Conservation (phyloP, 2,329 filamentous ascomycete genomes). For the Penicillium sp. region DNA sequence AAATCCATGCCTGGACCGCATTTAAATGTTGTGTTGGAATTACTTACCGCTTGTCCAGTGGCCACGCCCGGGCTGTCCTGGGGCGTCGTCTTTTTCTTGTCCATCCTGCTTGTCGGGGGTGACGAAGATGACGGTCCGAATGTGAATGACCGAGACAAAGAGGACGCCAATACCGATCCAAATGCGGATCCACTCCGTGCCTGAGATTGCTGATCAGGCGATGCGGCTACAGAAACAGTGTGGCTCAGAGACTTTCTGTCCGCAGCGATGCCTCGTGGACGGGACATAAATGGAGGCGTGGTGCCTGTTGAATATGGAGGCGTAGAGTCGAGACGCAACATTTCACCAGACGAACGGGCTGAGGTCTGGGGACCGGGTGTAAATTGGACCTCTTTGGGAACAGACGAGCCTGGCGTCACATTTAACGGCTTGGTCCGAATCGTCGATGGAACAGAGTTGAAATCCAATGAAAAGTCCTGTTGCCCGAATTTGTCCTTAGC, state of each 20-base stretch:
- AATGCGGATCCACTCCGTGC: slow-evolving; percentile 42
- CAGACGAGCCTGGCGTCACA: slow-evolving; percentile 35
- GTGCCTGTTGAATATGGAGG: slow-evolving; percentile 54
- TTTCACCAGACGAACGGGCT: slow-evolving; percentile 52
- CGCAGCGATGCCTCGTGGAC: slow-evolving; percentile 40
- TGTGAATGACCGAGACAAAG: slow-evolving; percentile 47
- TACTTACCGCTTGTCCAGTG: slow-evolving; percentile 31
- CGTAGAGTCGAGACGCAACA: slow-evolving; percentile 51
- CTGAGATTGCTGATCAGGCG: slow-evolving; percentile 43
- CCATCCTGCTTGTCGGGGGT: slow-evolving; percentile 36
- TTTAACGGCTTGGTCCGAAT: slow-evolving; percentile 45
- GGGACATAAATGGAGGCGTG: slow-evolving; percentile 51
- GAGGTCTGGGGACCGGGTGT: slow-evolving; percentile 45
- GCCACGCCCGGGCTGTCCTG: slow-evolving; percentile 36
- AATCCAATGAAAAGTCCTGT: slow-evolving; percentile 49
- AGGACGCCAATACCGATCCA: slow-evolving; percentile 45
- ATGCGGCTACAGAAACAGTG: slow-evolving; percentile 41
- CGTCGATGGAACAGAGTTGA: slow-evolving; percentile 45
- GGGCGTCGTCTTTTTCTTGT: slow-evolving; percentile 41
- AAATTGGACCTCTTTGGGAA: slow-evolving; percentile 33
- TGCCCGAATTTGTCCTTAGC: slow-evolving; percentile 42
- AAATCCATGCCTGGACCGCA: slow-evolving; percentile 30
- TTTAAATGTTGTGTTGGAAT: slow-evolving; percentile 21
- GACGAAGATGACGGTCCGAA: slow-evolving; percentile 46
- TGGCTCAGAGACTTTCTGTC: slow-evolving; percentile 46